phyloP scores from a whole-genome alignment of 257 asterid species.

The Gardenia jasminoides region DNA sequence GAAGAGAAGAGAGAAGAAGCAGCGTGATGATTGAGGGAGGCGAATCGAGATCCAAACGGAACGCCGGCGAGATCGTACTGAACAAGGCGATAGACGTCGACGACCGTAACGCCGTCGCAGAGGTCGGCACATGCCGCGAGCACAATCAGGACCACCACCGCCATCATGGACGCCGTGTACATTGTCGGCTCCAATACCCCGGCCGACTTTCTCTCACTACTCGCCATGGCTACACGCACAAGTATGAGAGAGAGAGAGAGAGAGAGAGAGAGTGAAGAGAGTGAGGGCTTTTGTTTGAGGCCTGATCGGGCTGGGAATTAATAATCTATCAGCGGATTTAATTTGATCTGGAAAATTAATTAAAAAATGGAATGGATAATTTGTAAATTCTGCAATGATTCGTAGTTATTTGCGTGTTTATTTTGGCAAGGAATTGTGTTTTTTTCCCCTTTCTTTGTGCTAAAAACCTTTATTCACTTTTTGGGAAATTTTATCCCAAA shows the following conservation, averaged over 20 bases:
- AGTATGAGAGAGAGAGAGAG: not conserved
- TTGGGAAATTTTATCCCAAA: too few relatives aligned
- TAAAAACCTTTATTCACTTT: too few relatives aligned
- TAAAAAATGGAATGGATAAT: not conserved
- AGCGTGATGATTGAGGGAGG: conserved; percentile 91
- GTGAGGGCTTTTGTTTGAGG: conserved; percentile 11
- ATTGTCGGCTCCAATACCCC: conserved; percentile 49
- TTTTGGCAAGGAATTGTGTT: too few relatives aligned
- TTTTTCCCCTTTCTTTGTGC: too few relatives aligned
- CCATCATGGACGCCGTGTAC: conserved; percentile 37
- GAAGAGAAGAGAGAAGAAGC: conserved; percentile 71
- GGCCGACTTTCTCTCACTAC: conserved; percentile 23
- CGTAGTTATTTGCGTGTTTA: too few relatives aligned
- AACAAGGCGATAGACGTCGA: conserved; percentile 92
- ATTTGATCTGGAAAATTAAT: conserved; percentile 16
- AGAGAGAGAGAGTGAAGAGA: not conserved
- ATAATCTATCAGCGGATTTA: too few relatives aligned
- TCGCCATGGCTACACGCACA: conserved; percentile 21
- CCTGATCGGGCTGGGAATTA: not conserved
- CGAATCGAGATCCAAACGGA: conserved; percentile 88
- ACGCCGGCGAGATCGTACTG: conserved; percentile 89
- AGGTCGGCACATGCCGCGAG: conserved; percentile 76
- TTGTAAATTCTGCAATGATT: too few relatives aligned
- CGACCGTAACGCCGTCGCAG: conserved; percentile 75
- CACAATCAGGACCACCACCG: conserved; percentile 45